Percentiles rank a stretch among this genome's conserved stretches.
Evolutionary conservation across 1,139 yeast genomes (phyloP).

Genomic region (Candida tunisiensis): DNA sequence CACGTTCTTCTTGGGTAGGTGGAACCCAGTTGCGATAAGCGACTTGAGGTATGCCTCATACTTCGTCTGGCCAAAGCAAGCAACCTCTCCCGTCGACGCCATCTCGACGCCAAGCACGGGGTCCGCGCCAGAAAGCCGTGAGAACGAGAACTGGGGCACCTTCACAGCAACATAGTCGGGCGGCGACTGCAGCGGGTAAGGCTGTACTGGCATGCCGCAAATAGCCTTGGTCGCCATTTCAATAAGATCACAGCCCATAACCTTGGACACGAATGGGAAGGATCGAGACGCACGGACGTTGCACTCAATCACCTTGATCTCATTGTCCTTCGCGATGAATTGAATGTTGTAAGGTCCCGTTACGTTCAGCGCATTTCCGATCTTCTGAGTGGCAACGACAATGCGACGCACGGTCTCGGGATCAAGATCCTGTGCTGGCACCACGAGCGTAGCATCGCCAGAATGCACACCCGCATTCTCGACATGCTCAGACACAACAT

Average conservation of each 20-base stretch:
- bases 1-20: conserved; percentile 87
- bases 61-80: conserved; percentile 78
- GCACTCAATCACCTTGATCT: conserved; percentile 91
- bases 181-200: conserved; percentile 77
- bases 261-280: conserved; percentile 97
- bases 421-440: conserved; percentile 82
- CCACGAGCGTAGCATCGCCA: conserved; percentile 90
- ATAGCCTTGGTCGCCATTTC: conserved; percentile 87
- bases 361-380: conserved; percentile 86
- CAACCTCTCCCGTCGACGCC: conserved; percentile 98
- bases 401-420: conserved; percentile 83
- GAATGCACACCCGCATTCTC: conserved; percentile 99
- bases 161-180: conserved; percentile 91
- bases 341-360: conserved; percentile 99
- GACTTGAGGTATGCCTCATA: conserved; percentile 90
- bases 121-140: conserved; percentile 97
- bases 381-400: conserved; percentile 88
- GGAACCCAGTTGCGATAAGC: conserved; percentile 87
- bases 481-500: conserved; percentile 94
- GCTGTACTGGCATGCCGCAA: conserved; percentile 58
- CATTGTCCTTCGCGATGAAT: conserved; percentile 57
- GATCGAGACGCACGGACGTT: conserved; percentile 97
- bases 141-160: conserved; percentile 96
- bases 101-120: conserved; percentile 97
- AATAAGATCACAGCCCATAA: conserved; percentile 81